Evolutionary conservation across 1,284 basidiomycete species (phyloP), one percentile per base, ranked within the genome.

Genomic region (Ceratobasidium sp.): DNA sequence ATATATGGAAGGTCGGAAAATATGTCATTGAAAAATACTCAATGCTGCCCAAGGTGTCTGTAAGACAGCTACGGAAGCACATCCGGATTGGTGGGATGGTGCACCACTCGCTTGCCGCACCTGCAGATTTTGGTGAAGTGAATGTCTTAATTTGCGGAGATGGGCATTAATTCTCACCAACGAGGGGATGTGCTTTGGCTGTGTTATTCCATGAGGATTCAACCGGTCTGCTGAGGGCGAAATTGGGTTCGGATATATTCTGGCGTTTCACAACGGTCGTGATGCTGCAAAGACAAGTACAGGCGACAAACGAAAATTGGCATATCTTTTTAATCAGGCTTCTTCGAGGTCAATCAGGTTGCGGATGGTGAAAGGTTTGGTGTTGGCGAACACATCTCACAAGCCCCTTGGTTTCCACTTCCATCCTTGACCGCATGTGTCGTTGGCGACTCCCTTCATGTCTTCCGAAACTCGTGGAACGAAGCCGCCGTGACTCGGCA

Each of bases 81-180:
- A 80, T 84, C 55, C 16, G 57, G 3, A 74, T 82, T 52, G 81
- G 68, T 1, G 82, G 81, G 68, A 77, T 67, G 35, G 65, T 35
- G 20, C 6, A 48, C 12, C 54, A 46, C 30, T 12, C 16, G 16
- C 27, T 50, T 27, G 59, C 50, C 2, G 20, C 48, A 16, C 77
- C 79, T 23, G 1, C 30, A 7, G 80, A 82, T 8, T 87, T 87
- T 77, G 84, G 85, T 0, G 85, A 85, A 0, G 64, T 87, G 12
- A 87, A 83, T 78, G 81, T 87, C 14, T 84, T 87, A 41, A 77
- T 87, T 0, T 82, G 79, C 76, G 86, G 86, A 0, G 86, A 87
- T 74, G 82, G 86, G n/a, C 85, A 87, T 78, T 86, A 87, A 70
- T 87, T 87, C 79, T 85, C 85, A 10, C 86, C 85, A 0, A 85